Evolutionary conservation across 768 basidiomycete species (phyloP).

Genomic region (Pleurotus citrinopileatus): DNA sequence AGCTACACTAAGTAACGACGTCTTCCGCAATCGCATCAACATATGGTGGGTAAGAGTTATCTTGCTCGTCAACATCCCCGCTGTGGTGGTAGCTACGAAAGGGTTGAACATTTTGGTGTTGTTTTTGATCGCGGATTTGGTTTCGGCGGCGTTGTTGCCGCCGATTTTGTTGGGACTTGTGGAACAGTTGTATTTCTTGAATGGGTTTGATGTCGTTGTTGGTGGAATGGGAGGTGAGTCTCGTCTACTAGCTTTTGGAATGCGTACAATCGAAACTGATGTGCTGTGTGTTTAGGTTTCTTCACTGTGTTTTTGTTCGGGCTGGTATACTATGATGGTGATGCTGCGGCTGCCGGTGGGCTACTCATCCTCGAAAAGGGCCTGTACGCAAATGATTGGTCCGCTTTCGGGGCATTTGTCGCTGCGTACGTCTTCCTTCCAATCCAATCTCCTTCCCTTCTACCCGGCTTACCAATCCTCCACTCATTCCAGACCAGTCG

Average conservation of each 20-base stretch:
- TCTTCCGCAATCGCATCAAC: constrained; percentile 10
- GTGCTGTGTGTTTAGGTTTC: not conserved
- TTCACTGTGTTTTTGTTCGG: constrained; percentile 8
- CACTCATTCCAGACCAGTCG: not conserved
- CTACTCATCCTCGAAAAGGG: constrained; percentile 1
- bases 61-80: constrained; percentile 4
- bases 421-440: not conserved
- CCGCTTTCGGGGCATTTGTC: constrained; percentile 11
- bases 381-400: constrained; percentile 10
- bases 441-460: not conserved
- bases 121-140: constrained; percentile 9
- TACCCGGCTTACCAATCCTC: not conserved
- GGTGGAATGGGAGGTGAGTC: constrained; percentile 3
- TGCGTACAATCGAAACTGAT: not conserved
- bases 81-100: constrained; percentile 4
- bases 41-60: constrained; percentile 10
- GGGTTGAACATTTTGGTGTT: constrained; percentile 6
- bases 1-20: constrained; percentile 1
- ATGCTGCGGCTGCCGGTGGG: constrained; percentile 3
- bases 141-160: not conserved
- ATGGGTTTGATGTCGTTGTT: constrained; percentile 6
- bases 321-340: constrained; percentile 2
- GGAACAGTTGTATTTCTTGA: not conserved
- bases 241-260: not conserved
- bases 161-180: constrained; percentile 5